Conservation (phyloP, 1,284 basidiomycete species). For the Psilocybe mexicana region DNA sequence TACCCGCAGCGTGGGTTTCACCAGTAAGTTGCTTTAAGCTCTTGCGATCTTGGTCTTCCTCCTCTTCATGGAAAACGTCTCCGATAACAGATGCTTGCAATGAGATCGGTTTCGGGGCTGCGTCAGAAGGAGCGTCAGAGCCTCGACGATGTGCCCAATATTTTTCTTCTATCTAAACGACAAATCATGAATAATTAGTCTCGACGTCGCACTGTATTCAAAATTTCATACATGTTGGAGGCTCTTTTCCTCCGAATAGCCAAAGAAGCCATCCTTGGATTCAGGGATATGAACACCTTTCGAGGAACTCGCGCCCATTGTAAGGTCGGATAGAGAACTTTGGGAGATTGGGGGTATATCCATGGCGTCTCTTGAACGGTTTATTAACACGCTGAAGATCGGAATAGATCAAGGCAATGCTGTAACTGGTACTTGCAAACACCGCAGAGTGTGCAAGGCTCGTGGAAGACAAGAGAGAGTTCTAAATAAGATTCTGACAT, state of each 20-base stretch:
- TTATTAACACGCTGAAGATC: background rate
- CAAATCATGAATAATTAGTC: background rate
- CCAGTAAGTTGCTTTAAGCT: conserved; percentile 21
- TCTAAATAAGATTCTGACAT: background rate
- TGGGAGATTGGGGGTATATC: background rate
- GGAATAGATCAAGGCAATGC: background rate
- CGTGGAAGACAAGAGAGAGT: background rate
- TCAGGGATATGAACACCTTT: conserved; percentile 51
- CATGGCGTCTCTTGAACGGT: conserved; percentile 6
- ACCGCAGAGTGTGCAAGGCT: background rate
- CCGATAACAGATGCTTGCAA: conserved; percentile 34
- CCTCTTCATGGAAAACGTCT: conserved; percentile 39
- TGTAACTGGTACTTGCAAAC: background rate
- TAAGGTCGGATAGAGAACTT: background rate
- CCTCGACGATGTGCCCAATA: conserved; percentile 60
- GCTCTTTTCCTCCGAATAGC: conserved; percentile 73
- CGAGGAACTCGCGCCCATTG: background rate
- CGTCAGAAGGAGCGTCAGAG: conserved; percentile 49
- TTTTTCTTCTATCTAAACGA: conserved; percentile 69
- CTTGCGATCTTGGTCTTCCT: conserved; percentile 26
- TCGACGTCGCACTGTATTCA: too few species aligned
- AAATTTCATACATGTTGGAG: conserved; percentile 58
- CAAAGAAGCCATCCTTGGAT: conserved; percentile 70
- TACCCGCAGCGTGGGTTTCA: conserved; percentile 31
- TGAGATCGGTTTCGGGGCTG: conserved; percentile 41